Base-by-base conservation (phyloP, 1,284 basidiomycete genomes). In the Puccinia polysora region DNA sequence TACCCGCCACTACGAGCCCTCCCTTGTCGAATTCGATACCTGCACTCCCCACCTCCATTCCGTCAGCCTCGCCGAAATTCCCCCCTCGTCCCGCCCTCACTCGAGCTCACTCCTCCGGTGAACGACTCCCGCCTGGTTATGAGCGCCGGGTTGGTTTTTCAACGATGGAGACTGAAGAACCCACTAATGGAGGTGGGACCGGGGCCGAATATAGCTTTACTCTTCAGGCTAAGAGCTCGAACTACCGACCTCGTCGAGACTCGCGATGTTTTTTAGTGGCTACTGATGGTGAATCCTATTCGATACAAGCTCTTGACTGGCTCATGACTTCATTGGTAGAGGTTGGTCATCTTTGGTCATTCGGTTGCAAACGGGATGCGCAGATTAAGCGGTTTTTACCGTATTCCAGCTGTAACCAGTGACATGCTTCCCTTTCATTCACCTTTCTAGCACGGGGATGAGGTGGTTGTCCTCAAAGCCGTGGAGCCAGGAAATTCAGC, bases 201-300 rank as follows among this genome's bases (percentile, higher is more conserved):
- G 69, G 69, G 43, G 60, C 58, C 36, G 69, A 72, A 49, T 72
- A 72, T 45, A 72, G 69, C 59, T 72, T 72, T 49, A 72, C 69
- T 0, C 58, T 72, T 38, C 69, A 72, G 47, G 69, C 69, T 15
- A 72, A 72, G 60, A 64, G 59, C 40, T 64, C 58, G 15, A 72
- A 72, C 23, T 72, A 72, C 15, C 34, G 28, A 20, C 59, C 69
- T n/a, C 40, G 69, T 30, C 59, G 59, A 25, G 69, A 72, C 36
- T 72, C 69, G 49, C 18, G 69, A 34, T 72, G 59, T 30, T 64
- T 72, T 20, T 64, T 72, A 14, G 69, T 64, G 1, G 69, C 69
- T 30, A 72, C 69, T 1, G 69, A 72, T 56, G 69, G 69, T 36
- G 69, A 72, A 72, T 59, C 58, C 25, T 72, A 72, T 49, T 72